Conservation (phyloP, 257 asterid genomes). For the Mentha longifolia region DNA sequence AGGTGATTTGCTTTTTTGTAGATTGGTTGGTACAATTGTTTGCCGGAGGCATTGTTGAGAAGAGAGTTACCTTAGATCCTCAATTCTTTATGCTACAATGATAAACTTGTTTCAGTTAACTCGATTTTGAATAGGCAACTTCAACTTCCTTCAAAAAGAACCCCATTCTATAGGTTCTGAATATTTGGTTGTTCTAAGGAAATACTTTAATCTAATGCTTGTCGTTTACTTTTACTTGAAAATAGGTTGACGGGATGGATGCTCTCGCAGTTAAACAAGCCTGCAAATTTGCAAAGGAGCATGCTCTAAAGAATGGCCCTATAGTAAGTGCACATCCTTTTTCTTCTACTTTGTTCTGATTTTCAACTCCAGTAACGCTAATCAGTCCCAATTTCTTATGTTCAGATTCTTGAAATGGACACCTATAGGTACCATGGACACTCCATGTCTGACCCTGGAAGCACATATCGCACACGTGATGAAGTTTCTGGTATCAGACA, state of each 20-base stretch:
- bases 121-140: neutral
- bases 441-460: slow-evolving; percentile 99
- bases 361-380: slow-evolving; percentile 27
- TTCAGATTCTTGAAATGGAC: slow-evolving; percentile 98
- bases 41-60: slow-evolving; percentile 20
- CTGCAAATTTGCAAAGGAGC: slow-evolving; percentile 93
- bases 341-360: neutral
- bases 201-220: slow-evolving; percentile 5
- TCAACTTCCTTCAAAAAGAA: neutral
- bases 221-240: neutral
- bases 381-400: slow-evolving; percentile 31
- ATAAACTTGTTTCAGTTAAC: neutral
- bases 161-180: neutral
- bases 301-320: slow-evolving; percentile 92
- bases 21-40: neutral
- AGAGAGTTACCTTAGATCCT: slow-evolving; percentile 2
- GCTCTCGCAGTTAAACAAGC: slow-evolving; percentile 97
- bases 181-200: neutral
- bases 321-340: slow-evolving; percentile 57
- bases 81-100: slow-evolving; percentile 7
- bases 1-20: slow-evolving; percentile 42
- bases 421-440: slow-evolving; percentile 96
- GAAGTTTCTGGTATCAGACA: slow-evolving; percentile 89
- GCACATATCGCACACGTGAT: too few relatives aligned
- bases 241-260: slow-evolving; percentile 98